Evolutionary conservation across 2,329 filamentous ascomycete genomes (phyloP).

Genomic region (Bipolaris sorokiniana): DNA sequence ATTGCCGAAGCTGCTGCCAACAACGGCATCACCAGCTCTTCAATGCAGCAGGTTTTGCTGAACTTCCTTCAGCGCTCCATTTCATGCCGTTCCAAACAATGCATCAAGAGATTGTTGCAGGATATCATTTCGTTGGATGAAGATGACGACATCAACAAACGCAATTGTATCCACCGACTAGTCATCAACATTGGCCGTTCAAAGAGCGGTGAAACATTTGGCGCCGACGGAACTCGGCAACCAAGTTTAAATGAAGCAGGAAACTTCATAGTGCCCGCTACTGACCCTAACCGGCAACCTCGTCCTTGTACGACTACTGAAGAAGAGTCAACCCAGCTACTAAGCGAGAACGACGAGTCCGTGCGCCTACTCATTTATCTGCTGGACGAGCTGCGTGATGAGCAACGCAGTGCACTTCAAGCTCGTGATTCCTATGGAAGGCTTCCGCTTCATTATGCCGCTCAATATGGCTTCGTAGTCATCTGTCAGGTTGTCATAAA

Average conservation of each 20-base stretch:
- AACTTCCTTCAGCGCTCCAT: conserved; percentile 81
- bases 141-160: conserved; percentile 88
- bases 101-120: conserved; percentile 73
- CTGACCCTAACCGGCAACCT: conserved; percentile 68
- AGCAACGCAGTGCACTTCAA: conserved; percentile 71
- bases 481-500: conserved; percentile 87
- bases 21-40: conserved; percentile 55
- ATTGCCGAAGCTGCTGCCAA: conserved; percentile 65
- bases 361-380: conserved; percentile 70
- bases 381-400: conserved; percentile 70
- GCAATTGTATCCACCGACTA: conserved; percentile 90
- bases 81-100: conserved; percentile 69
- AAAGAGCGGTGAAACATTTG: conserved; percentile 59
- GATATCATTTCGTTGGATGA: conserved; percentile 78
- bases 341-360: conserved; percentile 73
- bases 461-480: conserved; percentile 92
- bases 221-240: conserved; percentile 59
- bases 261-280: conserved; percentile 80
- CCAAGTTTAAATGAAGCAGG: conserved; percentile 62
- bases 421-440: conserved; percentile 80
- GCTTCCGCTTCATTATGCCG: conserved; percentile 88
- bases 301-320: conserved; percentile 70
- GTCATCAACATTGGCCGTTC: conserved; percentile 90
- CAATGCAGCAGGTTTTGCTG: conserved; percentile 71
- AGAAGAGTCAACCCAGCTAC: conserved; percentile 63